Percentiles rank a stretch among this genome's conserved stretches.
Evolutionary conservation across 208 protist genomes (phyloP).

Genomic region (Angomonas desouzai): DNA sequence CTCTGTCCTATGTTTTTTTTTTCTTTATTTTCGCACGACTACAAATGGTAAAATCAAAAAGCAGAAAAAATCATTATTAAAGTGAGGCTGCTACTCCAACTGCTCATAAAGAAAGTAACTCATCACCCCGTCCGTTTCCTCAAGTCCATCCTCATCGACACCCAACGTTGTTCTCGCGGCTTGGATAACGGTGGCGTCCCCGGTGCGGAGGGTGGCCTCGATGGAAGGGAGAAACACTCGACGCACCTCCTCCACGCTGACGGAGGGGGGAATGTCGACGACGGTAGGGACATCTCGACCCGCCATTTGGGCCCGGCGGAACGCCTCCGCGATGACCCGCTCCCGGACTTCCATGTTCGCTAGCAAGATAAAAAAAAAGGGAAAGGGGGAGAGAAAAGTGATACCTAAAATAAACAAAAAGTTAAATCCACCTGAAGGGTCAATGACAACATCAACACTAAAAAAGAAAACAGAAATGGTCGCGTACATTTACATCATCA

Average conservation of each 20-base stretch:
- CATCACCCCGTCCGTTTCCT: not conserved
- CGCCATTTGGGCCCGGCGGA: slow-evolving; percentile 66
- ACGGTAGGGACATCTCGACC: slow-evolving; percentile 38
- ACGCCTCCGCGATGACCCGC: slow-evolving; percentile 32
- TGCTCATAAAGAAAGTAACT: not conserved
- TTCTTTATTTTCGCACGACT: too few species aligned
- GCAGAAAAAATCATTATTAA: slow-evolving; percentile 7
- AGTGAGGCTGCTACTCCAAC: not conserved
- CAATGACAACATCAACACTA: not conserved
- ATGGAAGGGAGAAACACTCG: slow-evolving; percentile 44
- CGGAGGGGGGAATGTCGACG: slow-evolving; percentile 49
- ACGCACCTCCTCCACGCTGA: slow-evolving; percentile 33
- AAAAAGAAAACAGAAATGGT: not conserved
- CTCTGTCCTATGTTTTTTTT: too few species aligned
- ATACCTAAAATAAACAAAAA: not conserved
- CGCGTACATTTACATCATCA: not conserved
- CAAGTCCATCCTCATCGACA: not conserved
- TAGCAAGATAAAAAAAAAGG: not conserved
- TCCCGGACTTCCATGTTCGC: not conserved
- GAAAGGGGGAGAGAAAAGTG: not conserved
- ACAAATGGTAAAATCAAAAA: too few species aligned
- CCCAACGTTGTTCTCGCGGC: not conserved
- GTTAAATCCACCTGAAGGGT: not conserved
- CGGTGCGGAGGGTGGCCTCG: not conserved
- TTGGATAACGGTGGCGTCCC: not conserved